Evolutionary conservation across 2,329 filamentous ascomycete species (phyloP).

Genomic region (Exophiala spinifera): DNA sequence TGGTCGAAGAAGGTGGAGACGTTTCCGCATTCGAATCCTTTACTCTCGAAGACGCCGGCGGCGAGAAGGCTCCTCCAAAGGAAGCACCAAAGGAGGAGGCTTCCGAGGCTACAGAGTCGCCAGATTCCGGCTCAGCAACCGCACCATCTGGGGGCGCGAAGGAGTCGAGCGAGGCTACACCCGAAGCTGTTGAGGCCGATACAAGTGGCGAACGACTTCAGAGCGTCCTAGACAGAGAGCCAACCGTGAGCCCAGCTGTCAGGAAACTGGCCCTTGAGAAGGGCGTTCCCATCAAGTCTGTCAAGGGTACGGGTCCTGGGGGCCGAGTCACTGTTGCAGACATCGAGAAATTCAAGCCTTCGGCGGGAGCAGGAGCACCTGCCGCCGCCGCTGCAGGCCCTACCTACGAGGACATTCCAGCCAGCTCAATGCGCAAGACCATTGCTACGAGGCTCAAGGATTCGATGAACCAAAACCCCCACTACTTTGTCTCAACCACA

Average conservation of each 20-base stretch:
- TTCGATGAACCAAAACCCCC: constrained; percentile 89
- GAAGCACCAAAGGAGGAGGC: constrained; percentile 63
- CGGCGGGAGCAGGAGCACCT: constrained; percentile 44
- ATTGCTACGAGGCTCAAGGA: constrained; percentile 88
- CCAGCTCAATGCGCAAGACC: constrained; percentile 94
- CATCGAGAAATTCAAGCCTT: constrained; percentile 77
- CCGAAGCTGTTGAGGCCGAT: constrained; percentile 66
- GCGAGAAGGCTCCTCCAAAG: constrained; percentile 65
- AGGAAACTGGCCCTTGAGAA: constrained; percentile 83
- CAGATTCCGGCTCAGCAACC: constrained; percentile 56
- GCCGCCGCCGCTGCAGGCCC: constrained; percentile 54
- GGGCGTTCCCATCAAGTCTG: constrained; percentile 68
- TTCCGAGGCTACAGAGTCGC: constrained; percentile 59
- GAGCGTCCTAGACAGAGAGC: constrained; percentile 77
- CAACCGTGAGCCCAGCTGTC: constrained; percentile 68
- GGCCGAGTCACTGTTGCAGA: constrained; percentile 90
- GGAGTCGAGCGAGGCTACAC: constrained; percentile 46
- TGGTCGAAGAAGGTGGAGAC: constrained; percentile 89
- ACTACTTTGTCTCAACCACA: constrained; percentile 92
- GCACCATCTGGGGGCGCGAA: constrained; percentile 54
- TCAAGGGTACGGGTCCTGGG: constrained; percentile 84
- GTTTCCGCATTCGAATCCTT: constrained; percentile 85
- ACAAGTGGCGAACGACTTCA: constrained; percentile 68
- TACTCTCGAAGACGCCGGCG: constrained; percentile 84
- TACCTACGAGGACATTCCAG: constrained; percentile 77